phyloP scores from a whole-genome alignment of 2,329 filamentous ascomycete species.

The Colletotrichum eleusines region DNA sequence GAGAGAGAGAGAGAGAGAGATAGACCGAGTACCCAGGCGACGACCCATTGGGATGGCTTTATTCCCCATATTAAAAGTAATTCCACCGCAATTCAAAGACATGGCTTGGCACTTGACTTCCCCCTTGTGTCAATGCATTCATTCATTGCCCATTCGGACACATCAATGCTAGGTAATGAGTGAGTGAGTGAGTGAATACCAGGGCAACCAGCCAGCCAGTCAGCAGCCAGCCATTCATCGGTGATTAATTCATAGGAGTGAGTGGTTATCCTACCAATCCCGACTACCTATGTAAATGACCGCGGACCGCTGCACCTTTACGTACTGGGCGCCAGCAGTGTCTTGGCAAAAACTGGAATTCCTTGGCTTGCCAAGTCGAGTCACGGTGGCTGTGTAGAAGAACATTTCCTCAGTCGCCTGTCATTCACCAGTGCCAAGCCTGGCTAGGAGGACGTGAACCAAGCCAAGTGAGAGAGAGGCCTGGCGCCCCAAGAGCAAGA shows the following conservation, averaged over 20 bases:
- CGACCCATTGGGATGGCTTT: conserved; percentile 7
- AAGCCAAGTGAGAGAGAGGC: conserved; percentile 2
- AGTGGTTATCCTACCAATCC: not conserved
- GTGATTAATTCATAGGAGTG: too few relatives aligned
- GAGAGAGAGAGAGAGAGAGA: not conserved
- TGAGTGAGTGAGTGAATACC: not conserved
- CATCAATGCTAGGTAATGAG: not conserved
- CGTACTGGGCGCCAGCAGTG: conserved; percentile 23
- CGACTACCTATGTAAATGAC: conserved; percentile 8
- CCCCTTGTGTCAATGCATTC: conserved; percentile 5
- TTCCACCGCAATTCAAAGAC: conserved; percentile 20
- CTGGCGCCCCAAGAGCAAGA: not conserved
- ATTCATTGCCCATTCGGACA: not conserved
- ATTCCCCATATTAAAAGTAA: not conserved
- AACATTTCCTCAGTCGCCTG: not conserved
- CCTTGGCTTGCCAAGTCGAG: conserved; percentile 27
- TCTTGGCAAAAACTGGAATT: conserved; percentile 26
- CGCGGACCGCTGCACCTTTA: conserved; percentile 30
- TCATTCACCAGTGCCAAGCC: not conserved
- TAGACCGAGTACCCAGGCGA: not conserved
- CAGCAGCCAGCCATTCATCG: not conserved
- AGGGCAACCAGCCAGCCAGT: not conserved
- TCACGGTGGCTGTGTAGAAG: conserved; percentile 28
- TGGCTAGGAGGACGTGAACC: not conserved
- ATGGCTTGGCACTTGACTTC: conserved; percentile 24